A percentile compares a stretch with the other conserved stretches of the same genome.
These are phyloP conservation scores for Penicillium verrucosum DNA, from an alignment of 2,329 filamentous ascomycete genomes.

Conservation along the genomic window DNA sequence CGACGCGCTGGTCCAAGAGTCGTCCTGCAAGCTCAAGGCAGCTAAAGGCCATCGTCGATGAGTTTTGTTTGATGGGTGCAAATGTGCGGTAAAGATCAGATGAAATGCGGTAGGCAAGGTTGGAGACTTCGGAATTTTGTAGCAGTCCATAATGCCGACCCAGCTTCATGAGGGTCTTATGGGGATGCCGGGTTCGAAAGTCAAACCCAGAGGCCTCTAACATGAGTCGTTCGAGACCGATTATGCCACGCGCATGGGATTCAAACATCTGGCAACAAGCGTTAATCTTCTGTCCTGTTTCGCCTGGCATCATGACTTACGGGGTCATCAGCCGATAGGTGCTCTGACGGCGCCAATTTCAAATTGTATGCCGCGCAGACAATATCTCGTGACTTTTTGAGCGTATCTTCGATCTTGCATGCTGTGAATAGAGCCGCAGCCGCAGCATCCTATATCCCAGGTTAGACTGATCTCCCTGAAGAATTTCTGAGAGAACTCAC, in stretches of 20 bases:
- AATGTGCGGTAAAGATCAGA: constrained; percentile 92
- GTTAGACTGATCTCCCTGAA: constrained; percentile 2
- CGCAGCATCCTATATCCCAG: constrained; percentile 67
- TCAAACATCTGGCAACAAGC: constrained; percentile 66
- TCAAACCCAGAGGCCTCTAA: constrained; percentile 92
- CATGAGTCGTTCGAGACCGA: constrained; percentile 86
- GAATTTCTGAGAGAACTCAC: constrained; percentile 31
- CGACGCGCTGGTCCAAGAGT: constrained; percentile 57
- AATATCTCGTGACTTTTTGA: constrained; percentile 94
- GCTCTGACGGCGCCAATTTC: constrained; percentile 64
- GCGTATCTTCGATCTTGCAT: constrained; percentile 96
- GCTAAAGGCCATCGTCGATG: constrained; percentile 78
- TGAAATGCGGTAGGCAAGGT: constrained; percentile 74
- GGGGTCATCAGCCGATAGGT: constrained; percentile 75
- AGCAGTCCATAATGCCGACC: constrained; percentile 58
- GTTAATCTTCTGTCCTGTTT: neutral
- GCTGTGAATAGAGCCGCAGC: constrained; percentile 85
- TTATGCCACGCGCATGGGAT: constrained; percentile 70
- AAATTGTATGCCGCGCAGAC: constrained; percentile 86
- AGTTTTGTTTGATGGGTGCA: constrained; percentile 83
- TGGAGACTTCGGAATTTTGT: constrained; percentile 55
- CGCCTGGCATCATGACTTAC: constrained; percentile 48
- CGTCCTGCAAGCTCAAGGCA: constrained; percentile 76
- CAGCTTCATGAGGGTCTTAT: constrained; percentile 80
- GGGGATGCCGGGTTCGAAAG: constrained; percentile 83